Percentiles rank a stretch among this genome's conserved stretches.
Evolutionary conservation across 169 alveolate species (phyloP).

Genomic region (Ophryocystis elektroscirrha): DNA sequence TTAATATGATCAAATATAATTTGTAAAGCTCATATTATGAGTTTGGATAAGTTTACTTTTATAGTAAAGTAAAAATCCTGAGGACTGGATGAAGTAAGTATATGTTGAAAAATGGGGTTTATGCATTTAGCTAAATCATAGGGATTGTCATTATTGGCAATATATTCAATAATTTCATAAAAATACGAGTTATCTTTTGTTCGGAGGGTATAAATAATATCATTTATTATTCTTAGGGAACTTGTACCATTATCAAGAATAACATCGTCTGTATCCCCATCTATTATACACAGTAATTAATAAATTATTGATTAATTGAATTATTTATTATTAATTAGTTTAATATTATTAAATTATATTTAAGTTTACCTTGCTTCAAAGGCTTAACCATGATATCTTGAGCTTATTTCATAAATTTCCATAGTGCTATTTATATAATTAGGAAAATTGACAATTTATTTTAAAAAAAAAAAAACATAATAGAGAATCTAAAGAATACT

Average conservation of each 20-base stretch:
- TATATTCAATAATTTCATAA: background rate
- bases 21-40: no score
- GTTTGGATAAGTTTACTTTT: slow-evolving; percentile 8
- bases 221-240: background rate
- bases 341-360: slow-evolving; percentile 2
- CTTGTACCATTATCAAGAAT: background rate
- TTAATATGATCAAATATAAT: no score
- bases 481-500: background rate
- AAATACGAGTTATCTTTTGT: background rate
- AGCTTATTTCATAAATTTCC: no score
- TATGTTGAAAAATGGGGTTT: background rate
- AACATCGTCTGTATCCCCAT: background rate
- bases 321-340: background rate
- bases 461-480: background rate
- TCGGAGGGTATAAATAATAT: background rate
- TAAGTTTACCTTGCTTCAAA: no score
- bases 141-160: background rate
- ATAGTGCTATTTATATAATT: background rate
- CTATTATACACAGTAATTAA: background rate
- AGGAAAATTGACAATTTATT: background rate
- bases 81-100: slow-evolving; percentile 5
- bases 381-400: no score
- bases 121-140: background rate
- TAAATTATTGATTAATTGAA: background rate
- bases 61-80: background rate